Base-by-base conservation (phyloP, 1,284 basidiomycete genomes). In the Gymnopus androsaceus region DNA sequence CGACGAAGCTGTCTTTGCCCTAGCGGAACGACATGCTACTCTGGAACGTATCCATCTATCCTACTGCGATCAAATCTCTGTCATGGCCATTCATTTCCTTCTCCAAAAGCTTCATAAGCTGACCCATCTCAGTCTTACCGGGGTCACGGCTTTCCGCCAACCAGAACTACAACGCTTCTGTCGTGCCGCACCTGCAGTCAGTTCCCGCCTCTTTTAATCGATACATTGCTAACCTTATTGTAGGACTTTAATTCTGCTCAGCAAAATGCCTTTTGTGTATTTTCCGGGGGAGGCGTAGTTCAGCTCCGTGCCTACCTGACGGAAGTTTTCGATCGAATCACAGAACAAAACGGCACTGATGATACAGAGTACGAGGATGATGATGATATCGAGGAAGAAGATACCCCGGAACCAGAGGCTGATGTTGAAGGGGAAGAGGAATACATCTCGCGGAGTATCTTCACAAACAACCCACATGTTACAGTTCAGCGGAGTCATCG, bases 41-140 rank as follows among this genome's bases (percentile, higher is more conserved):
- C 80, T 99, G 21, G 97, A 99, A 68, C 87, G 97, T 33, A 94
- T 99, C 30, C 97, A 99, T 70, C 78, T 99, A 23, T 97, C 94
- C 1, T 99, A 98, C 70, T 99, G 97, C 73, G 94, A 98, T 67
- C 93, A 97, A 64, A 90, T 99, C 59, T 87, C 90, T 4, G 92
- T 98, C 59, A 84, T 89, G 69, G 95, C 95, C 12, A 85, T 99
- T 50, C 92, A 96, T 64, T 94, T 90, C 72, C 81, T 99, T 36
- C 80, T 99, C 47, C 89, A 93, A 69, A 86, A 90, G 64, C 80
- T 99, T 17, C 84, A 86, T 62, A 91, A 93, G 61, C 77, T 99
- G 34, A 98, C 94, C 3, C 97, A 99, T 73, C 79, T 99, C 45
- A 97, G 94, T 70, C 75, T 99, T 61, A 98, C 97, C 11, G 97